A percentile compares a stretch with the other conserved stretches of the same genome.
These are phyloP conservation scores for cucumber (Cucumis sativus) DNA, from an alignment of 306 rosid genomes.

Conservation along the genomic window Cucumber_9930_V3 NC_026659.2:25194001-25194500, in stretches of 20 bases:
- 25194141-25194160: slow-evolving; percentile 10
- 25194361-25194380: slow-evolving; percentile 7
- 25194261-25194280: slow-evolving; percentile 9
- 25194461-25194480: slow-evolving; percentile 99
- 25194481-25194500: slow-evolving; percentile 94
- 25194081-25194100: not conserved
- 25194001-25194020: too few species aligned
- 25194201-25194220: slow-evolving; percentile 7
- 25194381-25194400: not conserved
- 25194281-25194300: not conserved
- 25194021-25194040: too few species aligned
- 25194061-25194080: not conserved
- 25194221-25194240: slow-evolving; percentile 12
- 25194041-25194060: not conserved
- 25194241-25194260: not conserved
- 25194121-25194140: slow-evolving; percentile 15
- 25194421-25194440: not conserved
- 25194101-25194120: slow-evolving; percentile 8
- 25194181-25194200: slow-evolving; percentile 22
- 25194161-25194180: slow-evolving; percentile 24
- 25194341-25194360: slow-evolving; percentile 20
- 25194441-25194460: slow-evolving; percentile 43
- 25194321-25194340: slow-evolving; percentile 15
- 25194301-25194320: slow-evolving; percentile 25
- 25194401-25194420: slow-evolving; percentile 9